Evolutionary conservation across 768 basidiomycete genomes (phyloP).

Genomic region (Cystofilobasidium macerans): DNA sequence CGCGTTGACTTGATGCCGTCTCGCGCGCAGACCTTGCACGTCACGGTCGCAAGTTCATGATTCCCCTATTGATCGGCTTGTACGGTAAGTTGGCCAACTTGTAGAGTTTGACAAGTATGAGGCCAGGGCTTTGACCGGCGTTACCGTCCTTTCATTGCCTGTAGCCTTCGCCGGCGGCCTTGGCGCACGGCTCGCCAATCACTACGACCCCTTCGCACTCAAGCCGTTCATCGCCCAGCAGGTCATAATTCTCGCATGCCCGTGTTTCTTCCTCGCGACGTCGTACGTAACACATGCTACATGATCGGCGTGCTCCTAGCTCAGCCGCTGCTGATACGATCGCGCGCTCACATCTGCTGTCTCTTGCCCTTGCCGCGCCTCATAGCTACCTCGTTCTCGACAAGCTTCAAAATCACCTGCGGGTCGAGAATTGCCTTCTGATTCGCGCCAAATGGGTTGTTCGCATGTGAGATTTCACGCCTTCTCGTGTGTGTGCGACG

Average conservation of each 20-base stretch:
- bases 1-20: background rate
- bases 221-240: background rate
- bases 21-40: background rate
- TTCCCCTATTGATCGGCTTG: too few relatives aligned
- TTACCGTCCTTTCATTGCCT: background rate
- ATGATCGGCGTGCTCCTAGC: too few relatives aligned
- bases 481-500: too few relatives aligned
- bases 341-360: too few relatives aligned
- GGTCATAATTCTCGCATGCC: background rate
- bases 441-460: background rate
- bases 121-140: too few relatives aligned
- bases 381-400: background rate
- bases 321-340: too few relatives aligned
- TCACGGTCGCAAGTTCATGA: too few relatives aligned
- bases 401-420: background rate
- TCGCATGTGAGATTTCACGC: background rate
- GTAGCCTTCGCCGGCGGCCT: slow-evolving; percentile 2
- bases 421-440: background rate
- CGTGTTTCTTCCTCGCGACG: background rate
- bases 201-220: background rate
- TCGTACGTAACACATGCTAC: background rate
- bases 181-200: background rate
- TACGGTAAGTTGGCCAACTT: background rate
- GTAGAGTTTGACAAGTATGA: background rate
- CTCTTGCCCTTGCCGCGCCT: too few relatives aligned